Conservation (phyloP, 1,139 yeast species). For the Nakaseomyces bracarensis region DNA sequence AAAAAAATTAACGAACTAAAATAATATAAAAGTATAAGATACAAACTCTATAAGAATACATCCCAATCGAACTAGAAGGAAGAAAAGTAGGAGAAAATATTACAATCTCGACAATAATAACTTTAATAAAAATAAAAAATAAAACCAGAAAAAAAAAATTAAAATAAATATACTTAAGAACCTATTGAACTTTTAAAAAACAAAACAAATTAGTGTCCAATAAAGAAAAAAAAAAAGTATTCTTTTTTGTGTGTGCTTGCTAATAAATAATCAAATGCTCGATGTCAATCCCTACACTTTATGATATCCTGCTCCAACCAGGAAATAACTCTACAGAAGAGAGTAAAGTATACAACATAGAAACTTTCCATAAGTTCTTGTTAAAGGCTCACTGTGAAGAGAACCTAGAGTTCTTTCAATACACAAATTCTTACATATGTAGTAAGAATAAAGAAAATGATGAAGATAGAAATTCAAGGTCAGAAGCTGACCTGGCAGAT, state of each 20-base stretch:
- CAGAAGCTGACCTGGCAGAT: not conserved
- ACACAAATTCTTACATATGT: slow-evolving; percentile 9
- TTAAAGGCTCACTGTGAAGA: slow-evolving; percentile 28
- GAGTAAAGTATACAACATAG: slow-evolving; percentile 12
- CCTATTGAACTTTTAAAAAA: too few relatives aligned
- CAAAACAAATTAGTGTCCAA: too few relatives aligned
- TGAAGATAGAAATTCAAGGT: slow-evolving; percentile 8
- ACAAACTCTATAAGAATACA: too few relatives aligned
- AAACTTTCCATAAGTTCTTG: slow-evolving; percentile 22
- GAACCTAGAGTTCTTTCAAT: slow-evolving; percentile 24
- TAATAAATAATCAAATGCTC: slow-evolving; percentile 5
- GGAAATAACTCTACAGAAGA: not conserved
- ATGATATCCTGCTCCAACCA: slow-evolving; percentile 13
- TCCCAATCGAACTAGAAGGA: too few relatives aligned
- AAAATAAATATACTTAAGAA: too few relatives aligned
- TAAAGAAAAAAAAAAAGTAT: not conserved
- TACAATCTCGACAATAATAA: too few relatives aligned
- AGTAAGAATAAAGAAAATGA: slow-evolving; percentile 11
- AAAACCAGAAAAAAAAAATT: too few relatives aligned
- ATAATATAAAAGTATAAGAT: too few relatives aligned
- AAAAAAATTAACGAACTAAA: too few relatives aligned
- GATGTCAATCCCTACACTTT: slow-evolving; percentile 14
- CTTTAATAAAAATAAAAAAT: too few relatives aligned
- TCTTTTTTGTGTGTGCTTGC: too few relatives aligned
- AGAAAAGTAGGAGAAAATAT: too few relatives aligned